Percentiles rank a stretch among this genome's conserved stretches.
Conservation (phyloP, 1,284 basidiomycete species). For the Ceratobasidium sp. region DNA sequence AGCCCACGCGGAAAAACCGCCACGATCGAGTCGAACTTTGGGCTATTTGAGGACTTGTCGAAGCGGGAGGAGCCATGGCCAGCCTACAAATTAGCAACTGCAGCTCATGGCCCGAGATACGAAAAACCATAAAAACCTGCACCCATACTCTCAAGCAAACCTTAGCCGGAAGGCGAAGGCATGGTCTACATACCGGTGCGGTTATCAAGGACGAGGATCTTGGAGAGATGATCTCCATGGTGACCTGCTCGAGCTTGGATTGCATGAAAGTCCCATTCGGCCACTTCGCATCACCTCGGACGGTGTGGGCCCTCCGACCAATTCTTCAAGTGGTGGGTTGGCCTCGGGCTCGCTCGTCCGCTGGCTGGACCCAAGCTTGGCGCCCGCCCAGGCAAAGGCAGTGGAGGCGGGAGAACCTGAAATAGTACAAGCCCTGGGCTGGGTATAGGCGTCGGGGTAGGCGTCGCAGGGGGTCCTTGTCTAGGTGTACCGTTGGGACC, state of each 20-base stretch:
- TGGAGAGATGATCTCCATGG: no score
- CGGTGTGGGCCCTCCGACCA: background rate
- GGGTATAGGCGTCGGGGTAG: constrained; percentile 26
- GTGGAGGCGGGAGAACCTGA: constrained; percentile 28
- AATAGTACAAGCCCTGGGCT: constrained; percentile 34
- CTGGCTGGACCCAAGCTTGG: background rate
- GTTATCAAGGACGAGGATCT: no score
- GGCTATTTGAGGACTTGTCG: background rate
- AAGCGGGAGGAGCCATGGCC: no score
- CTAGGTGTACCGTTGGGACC: background rate
- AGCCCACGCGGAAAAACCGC: background rate
- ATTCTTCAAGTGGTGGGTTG: constrained; percentile 1
- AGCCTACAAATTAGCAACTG: no score
- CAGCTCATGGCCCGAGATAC: no score
- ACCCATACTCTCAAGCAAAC: background rate
- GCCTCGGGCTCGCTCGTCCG: constrained; percentile 3
- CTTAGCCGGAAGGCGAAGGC: no score
- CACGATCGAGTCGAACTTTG: background rate
- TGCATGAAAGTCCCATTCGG: background rate
- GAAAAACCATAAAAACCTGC: no score
- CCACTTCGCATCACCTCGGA: constrained; percentile 20
- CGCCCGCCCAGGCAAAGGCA: constrained; percentile 25
- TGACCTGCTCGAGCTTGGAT: background rate
- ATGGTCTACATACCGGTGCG: no score
- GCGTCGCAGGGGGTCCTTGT: constrained; percentile 20